phyloP scores from a whole-genome alignment of 2,329 filamentous ascomycete genomes.

The Fusarium tricinctum region DNA sequence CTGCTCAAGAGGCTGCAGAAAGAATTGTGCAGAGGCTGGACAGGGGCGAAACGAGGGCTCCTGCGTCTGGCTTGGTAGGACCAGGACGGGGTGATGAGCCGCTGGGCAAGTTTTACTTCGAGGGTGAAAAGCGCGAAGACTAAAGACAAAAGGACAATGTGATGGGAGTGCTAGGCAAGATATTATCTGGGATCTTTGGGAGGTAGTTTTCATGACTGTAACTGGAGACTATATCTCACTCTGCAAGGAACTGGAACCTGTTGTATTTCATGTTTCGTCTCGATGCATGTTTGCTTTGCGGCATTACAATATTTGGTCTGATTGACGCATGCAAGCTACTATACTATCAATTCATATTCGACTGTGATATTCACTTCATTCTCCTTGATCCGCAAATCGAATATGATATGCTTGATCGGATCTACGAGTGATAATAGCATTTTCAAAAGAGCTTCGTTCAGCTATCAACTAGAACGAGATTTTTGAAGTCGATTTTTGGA shows the following conservation, averaged over 20 bases:
- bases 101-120: constrained; percentile 73
- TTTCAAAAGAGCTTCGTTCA: no score
- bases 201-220: constrained; percentile 5
- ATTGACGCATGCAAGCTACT: constrained; percentile 19
- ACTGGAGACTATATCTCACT: background rate
- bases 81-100: constrained; percentile 61
- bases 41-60: constrained; percentile 60
- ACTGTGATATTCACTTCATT: background rate
- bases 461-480: no score
- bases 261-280: background rate
- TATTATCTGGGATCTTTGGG: background rate
- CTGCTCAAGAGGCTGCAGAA: constrained; percentile 70
- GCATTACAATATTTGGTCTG: constrained; percentile 11
- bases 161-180: background rate
- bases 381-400: background rate
- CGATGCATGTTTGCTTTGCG: background rate
- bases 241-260: background rate
- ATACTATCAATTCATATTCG: background rate
- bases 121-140: constrained; percentile 56
- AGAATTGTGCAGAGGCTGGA: constrained; percentile 72
- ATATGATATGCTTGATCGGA: no score
- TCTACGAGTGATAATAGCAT: no score
- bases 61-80: constrained; percentile 58
- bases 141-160: constrained; percentile 8
- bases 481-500: background rate